Percentiles rank a stretch among this genome's conserved stretches.
Conservation (phyloP, 108 stramenopile species). For the Nannochloropsis granulata region DNA sequence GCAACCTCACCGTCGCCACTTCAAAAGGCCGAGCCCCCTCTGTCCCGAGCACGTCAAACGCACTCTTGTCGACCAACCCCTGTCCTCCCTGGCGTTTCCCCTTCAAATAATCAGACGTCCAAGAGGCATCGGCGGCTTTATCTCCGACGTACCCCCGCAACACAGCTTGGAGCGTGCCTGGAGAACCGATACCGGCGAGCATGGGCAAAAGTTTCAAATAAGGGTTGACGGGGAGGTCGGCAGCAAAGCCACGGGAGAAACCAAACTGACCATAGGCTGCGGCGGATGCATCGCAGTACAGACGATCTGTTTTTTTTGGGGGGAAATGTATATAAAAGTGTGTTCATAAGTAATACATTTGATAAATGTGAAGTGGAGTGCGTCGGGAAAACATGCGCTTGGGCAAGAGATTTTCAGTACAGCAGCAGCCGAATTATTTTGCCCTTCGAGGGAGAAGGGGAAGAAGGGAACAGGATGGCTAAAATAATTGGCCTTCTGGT, state of each 20-base stretch:
- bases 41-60: conserved; percentile 24
- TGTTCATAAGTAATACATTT: no score
- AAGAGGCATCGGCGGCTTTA: conserved; percentile 5
- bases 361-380: no score
- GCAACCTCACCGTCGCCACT: conserved; percentile 20
- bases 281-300: conserved; percentile 11
- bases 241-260: conserved; percentile 21
- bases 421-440: neutral
- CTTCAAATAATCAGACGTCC: neutral
- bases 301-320: neutral
- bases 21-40: conserved; percentile 23
- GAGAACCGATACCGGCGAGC: conserved; percentile 32
- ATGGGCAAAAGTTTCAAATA: conserved; percentile 23
- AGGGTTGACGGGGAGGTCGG: conserved; percentile 20
- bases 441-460: neutral
- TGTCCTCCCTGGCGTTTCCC: neutral
- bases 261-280: conserved; percentile 11
- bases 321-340: no score
- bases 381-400: neutral
- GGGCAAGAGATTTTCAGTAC: neutral
- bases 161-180: conserved; percentile 29
- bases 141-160: conserved; percentile 21
- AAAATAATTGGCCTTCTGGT: neutral
- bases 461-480: neutral
- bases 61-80: conserved; percentile 20